Conservation (phyloP, 768 basidiomycete species). For the Ramaria rubella region DNA sequence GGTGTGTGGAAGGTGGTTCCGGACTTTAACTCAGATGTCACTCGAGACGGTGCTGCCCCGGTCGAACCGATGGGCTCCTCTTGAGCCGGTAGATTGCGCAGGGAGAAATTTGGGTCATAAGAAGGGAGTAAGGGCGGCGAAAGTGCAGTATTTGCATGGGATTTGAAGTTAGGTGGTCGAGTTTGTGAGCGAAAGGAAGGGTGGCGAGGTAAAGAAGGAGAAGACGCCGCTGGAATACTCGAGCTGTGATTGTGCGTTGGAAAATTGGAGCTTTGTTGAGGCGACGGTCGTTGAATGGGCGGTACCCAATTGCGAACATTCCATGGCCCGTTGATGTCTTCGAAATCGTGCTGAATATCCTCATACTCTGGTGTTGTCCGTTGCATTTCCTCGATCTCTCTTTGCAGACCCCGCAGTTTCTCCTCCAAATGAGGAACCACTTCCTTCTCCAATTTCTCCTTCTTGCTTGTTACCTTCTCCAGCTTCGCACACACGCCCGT, state of each 20-base stretch:
- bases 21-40: not conserved
- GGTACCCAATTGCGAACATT: slow-evolving; percentile 8
- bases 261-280: slow-evolving; percentile 1
- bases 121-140: slow-evolving; percentile 1
- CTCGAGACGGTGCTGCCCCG: not conserved
- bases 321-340: slow-evolving; percentile 2
- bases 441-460: slow-evolving; percentile 56
- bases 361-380: not conserved
- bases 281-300: slow-evolving; percentile 9
- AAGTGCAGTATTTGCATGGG: not conserved
- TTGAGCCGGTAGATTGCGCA: not conserved
- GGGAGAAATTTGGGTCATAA: slow-evolving; percentile 1
- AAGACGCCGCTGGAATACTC: not conserved
- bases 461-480: slow-evolving; percentile 59
- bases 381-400: slow-evolving; percentile 48
- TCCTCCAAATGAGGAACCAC: slow-evolving; percentile 63
- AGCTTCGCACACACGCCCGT: slow-evolving; percentile 49
- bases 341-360: not conserved
- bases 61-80: not conserved
- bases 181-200: not conserved
- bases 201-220: not conserved
- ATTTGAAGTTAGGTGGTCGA: not conserved
- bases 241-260: not conserved
- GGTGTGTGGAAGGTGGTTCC: slow-evolving; percentile 1
- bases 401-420: slow-evolving; percentile 51